Evolutionary conservation across 164 flowering plant species (phyloP).

Genomic region (Annona squamosa): DNA sequence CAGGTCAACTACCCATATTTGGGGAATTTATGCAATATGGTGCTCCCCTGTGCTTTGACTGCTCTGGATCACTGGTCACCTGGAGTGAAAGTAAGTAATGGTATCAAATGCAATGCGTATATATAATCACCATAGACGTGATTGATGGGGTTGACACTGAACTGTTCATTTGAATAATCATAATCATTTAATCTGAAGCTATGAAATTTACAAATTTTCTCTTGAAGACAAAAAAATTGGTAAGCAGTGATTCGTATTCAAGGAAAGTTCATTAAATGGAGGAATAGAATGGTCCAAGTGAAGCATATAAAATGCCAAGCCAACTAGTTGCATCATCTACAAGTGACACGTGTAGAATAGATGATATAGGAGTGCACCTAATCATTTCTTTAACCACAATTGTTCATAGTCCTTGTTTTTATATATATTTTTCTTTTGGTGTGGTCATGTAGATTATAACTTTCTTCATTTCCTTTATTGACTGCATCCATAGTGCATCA

Average conservation of each 20-base stretch:
- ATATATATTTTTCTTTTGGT: no score
- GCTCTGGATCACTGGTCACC: slow-evolving; percentile 96
- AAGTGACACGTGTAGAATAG: not conserved
- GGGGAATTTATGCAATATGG: slow-evolving; percentile 61
- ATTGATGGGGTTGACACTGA: no score
- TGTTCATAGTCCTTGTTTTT: not conserved
- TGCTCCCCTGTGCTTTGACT: slow-evolving; percentile 85
- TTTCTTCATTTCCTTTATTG: no score
- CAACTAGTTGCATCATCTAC: not conserved
- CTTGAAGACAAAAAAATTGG: not conserved
- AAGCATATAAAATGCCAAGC: not conserved
- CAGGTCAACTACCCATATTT: slow-evolving; percentile 61
- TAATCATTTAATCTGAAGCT: not conserved
- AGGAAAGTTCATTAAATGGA: not conserved
- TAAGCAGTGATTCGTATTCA: not conserved
- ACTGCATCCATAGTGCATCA: no score
- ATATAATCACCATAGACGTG: no score
- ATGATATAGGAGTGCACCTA: not conserved
- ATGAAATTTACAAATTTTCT: not conserved
- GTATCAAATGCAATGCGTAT: not conserved
- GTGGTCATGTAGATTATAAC: not conserved
- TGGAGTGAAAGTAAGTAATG: slow-evolving; percentile 60
- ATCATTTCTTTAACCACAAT: not conserved
- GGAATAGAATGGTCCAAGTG: not conserved
- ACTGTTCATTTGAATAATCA: not conserved